Evolutionary conservation across 768 basidiomycete genomes (phyloP).

Genomic region (Lentinula sp.): DNA sequence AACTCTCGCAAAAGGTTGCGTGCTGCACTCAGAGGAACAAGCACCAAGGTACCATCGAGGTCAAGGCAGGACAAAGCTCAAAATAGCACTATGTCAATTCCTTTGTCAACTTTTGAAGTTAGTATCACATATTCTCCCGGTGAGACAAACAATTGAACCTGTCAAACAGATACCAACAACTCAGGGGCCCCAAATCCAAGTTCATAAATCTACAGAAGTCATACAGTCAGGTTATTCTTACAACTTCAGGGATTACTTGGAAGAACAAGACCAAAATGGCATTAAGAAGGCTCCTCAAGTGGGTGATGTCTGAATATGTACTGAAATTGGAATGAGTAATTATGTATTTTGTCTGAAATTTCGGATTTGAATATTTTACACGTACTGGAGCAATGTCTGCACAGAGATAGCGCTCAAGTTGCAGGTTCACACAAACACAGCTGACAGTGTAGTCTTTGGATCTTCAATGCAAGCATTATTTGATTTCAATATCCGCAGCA

Average conservation of each 20-base stretch:
- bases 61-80: neutral
- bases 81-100: neutral
- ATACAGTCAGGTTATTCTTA: neutral
- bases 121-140: neutral
- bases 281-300: neutral
- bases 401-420: no score
- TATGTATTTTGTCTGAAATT: no score
- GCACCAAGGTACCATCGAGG: neutral
- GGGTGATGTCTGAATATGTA: neutral
- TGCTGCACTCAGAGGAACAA: neutral
- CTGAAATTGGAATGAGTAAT: no score
- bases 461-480: no score
- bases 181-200: neutral
- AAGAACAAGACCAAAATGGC: neutral
- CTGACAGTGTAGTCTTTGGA: no score
- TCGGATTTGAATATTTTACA: no score
- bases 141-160: neutral
- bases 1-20: neutral
- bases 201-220: neutral
- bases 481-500: no score
- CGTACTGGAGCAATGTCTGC: no score
- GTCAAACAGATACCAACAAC: neutral
- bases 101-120: neutral
- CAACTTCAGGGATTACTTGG: neutral
- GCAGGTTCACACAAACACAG: no score